Conservation (phyloP, 1,284 basidiomycete species). For the Apiotrichum porosum region DNA sequence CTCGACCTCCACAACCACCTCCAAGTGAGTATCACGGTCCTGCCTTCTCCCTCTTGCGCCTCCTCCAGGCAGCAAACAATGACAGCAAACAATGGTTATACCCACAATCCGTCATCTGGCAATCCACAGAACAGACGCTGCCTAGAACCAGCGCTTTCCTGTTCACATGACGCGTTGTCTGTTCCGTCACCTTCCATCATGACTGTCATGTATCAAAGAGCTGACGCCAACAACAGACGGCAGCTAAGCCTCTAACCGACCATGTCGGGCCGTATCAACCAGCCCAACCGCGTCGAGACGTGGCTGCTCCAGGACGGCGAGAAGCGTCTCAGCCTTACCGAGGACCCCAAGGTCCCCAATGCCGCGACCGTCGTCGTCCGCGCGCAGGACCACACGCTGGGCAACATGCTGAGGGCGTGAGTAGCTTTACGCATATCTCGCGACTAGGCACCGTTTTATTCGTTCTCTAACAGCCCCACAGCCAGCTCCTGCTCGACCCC, state of each 20-base stretch:
- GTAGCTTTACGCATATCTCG: conserved; percentile 48
- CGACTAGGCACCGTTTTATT: neutral
- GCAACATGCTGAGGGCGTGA: conserved; percentile 90
- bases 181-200: too few species aligned
- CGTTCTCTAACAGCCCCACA: conserved; percentile 47
- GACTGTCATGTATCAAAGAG: too few species aligned
- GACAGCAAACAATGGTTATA: too few species aligned
- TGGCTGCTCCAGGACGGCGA: conserved; percentile 82
- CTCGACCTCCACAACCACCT: neutral
- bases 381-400: conserved; percentile 96
- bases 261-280: conserved; percentile 64
- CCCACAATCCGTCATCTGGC: conserved; percentile 52
- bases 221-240: too few species aligned
- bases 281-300: conserved; percentile 80
- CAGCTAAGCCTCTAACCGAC: too few species aligned
- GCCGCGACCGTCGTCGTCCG: conserved; percentile 89
- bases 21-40: neutral
- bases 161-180: too few species aligned
- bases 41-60: neutral
- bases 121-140: conserved; percentile 54
- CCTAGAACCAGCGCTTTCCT: conserved; percentile 28
- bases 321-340: conserved; percentile 82
- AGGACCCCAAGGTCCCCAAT: conserved; percentile 96
- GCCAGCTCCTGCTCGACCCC: conserved; percentile 79
- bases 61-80: too few species aligned